These are phyloP conservation scores for Sporothrix dimorphospora DNA, from an alignment of 2,329 filamentous ascomycete species.

Conservation along the genomic window DNA sequence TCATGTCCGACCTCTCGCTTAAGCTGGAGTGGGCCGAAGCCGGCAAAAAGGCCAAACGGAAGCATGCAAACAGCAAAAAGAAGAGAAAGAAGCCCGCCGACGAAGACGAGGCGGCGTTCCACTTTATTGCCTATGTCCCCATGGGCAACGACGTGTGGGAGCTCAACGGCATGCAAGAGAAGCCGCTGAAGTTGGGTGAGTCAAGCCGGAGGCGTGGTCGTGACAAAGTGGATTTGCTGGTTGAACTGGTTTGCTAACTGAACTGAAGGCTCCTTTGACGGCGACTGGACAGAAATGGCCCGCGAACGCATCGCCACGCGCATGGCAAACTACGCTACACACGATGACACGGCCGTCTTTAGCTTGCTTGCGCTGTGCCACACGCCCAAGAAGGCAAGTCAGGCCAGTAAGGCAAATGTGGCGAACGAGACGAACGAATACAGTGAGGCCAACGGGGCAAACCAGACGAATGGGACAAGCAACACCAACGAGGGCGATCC, in stretches of 20 bases:
- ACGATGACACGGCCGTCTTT: constrained; percentile 37
- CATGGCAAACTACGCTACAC: constrained; percentile 50
- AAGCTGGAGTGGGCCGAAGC: constrained; percentile 57
- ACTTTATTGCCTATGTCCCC: constrained; percentile 94
- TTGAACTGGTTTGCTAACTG: background rate
- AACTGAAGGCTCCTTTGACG: constrained; percentile 31
- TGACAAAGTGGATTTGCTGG: background rate
- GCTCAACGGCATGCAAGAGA: constrained; percentile 84
- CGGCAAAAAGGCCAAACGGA: constrained; percentile 39
- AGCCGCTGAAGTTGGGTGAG: constrained; percentile 67
- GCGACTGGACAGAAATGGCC: constrained; percentile 69
- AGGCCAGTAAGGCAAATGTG: background rate
- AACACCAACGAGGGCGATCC: too few species aligned
- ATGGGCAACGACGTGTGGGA: constrained; percentile 84
- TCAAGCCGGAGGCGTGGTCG: constrained; percentile 31
- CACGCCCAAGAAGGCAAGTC: constrained; percentile 52
- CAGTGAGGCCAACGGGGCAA: constrained; percentile 14
- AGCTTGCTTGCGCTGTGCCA: constrained; percentile 75
- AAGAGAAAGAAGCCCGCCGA: constrained; percentile 26
- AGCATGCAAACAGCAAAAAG: constrained; percentile 44
- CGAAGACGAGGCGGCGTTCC: constrained; percentile 84
- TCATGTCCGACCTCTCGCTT: constrained; percentile 70
- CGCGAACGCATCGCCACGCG: constrained; percentile 66
- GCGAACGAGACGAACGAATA: background rate
- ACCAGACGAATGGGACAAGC: background rate